Conservation (phyloP, 805 yeast genomes). For the Starmerella tilneyi region DNA sequence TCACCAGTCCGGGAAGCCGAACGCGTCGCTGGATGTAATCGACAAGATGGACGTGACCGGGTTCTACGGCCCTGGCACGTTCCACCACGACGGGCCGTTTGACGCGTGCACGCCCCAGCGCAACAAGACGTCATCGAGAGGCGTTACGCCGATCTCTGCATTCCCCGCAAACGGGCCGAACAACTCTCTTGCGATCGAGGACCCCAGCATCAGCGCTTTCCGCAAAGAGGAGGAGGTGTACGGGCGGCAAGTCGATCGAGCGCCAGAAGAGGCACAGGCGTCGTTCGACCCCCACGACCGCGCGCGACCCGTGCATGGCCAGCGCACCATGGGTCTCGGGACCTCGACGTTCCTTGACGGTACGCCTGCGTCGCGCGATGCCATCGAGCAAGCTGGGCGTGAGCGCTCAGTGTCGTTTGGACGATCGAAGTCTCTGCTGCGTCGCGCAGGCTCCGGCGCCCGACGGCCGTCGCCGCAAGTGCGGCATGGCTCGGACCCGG, state of each 20-base stretch:
- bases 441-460: conserved; percentile 15
- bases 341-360: conserved; percentile 90
- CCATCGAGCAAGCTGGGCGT: conserved; percentile 30
- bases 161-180: conserved; percentile 96
- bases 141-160: conserved; percentile 64
- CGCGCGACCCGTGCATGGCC: conserved; percentile 73
- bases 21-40: conserved; percentile 69
- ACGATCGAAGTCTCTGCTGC: conserved; percentile 65
- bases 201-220: conserved; percentile 33
- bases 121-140: conserved; percentile 45
- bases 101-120: conserved; percentile 98
- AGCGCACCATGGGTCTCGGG: conserved; percentile 78
- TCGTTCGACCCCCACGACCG: conserved; percentile 59
- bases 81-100: conserved; percentile 98
- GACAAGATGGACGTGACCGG: conserved; percentile 96
- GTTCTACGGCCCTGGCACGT: conserved; percentile 79
- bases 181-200: conserved; percentile 63
- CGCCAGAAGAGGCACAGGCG: conserved; percentile 22
- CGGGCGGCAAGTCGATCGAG: conserved; percentile 40
- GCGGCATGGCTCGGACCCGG: conserved; percentile 5
- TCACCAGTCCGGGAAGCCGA: conserved; percentile 35
- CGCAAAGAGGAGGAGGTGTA: conserved; percentile 60
- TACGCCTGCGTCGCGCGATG: conserved; percentile 67
- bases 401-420: conserved; percentile 43
- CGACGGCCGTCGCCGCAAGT: conserved; percentile 7